A percentile compares a stretch with the other conserved stretches of the same genome.
Evolutionary conservation across 2,329 filamentous ascomycete species (phyloP).

Genomic region (Pseudocercospora musae): DNA sequence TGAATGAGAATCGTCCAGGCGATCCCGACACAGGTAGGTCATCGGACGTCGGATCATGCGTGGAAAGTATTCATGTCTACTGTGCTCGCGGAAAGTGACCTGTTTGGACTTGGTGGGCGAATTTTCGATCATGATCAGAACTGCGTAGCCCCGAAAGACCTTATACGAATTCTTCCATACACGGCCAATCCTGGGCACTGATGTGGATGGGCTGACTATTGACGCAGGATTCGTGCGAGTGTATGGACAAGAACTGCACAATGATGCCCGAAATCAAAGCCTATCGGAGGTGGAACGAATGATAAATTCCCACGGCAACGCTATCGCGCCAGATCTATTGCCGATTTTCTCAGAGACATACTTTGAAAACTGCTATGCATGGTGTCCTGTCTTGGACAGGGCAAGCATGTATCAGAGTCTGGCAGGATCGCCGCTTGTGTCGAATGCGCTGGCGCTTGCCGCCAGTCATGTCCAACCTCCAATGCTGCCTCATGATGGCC

Average conservation of each 20-base stretch:
- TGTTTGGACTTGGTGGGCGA: too few species aligned
- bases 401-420: neutral
- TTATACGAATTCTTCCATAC: too few species aligned
- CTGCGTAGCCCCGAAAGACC: too few species aligned
- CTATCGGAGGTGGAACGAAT: neutral
- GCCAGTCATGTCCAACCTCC: constrained; percentile 11
- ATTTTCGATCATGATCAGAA: too few species aligned
- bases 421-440: constrained; percentile 2
- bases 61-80: neutral
- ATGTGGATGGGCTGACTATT: neutral
- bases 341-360: constrained; percentile 4
- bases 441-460: constrained; percentile 4
- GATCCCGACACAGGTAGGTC: neutral
- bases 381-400: constrained; percentile 7
- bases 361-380: constrained; percentile 7
- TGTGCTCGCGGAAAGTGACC: too few species aligned
- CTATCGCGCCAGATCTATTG: neutral
- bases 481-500: constrained; percentile 9
- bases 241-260: neutral
- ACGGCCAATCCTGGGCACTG: neutral
- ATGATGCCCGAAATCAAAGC: constrained; percentile 4
- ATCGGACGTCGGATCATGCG: neutral
- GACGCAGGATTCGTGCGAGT: constrained; percentile 3
- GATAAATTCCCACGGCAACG: neutral
- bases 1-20: neutral